A percentile compares a stretch with the other conserved stretches of the same genome.
Evolutionary conservation across 116 monocot genomes (phyloP).

Genomic region (Posidonia oceanica): DNA sequence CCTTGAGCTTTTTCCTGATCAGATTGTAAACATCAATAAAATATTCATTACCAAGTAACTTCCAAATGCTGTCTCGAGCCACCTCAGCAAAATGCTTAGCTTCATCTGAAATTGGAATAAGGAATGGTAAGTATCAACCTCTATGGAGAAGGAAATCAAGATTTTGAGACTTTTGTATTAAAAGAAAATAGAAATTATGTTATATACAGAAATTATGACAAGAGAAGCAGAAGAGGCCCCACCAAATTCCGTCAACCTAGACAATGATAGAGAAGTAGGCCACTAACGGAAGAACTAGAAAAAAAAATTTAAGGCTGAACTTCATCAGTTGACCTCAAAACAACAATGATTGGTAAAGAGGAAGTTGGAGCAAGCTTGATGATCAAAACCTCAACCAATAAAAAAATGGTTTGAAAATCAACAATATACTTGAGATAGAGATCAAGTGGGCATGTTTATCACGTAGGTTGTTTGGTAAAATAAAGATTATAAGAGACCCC

Average conservation of each 20-base stretch:
- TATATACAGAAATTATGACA: background rate
- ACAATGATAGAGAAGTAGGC: background rate
- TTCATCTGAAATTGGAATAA: conserved; percentile 40
- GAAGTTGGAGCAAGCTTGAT: no score
- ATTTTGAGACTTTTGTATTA: background rate
- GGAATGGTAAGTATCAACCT: background rate
- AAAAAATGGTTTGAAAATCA: no score
- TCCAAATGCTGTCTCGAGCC: conserved; percentile 32
- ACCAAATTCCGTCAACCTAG: background rate
- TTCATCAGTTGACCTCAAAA: no score
- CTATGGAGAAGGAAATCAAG: background rate
- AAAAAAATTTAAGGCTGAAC: background rate
- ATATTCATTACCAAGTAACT: conserved; percentile 42
- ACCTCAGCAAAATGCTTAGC: conserved; percentile 59
- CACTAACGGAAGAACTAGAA: background rate
- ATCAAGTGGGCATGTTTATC: background rate
- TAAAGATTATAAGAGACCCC: no score
- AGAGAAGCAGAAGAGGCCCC: background rate
- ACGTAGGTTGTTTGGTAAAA: no score
- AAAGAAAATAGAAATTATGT: no score
- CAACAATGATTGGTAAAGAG: no score
- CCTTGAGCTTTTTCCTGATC: conserved; percentile 58
- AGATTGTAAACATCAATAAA: conserved; percentile 59
- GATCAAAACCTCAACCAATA: no score
- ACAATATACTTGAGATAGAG: no score